Conservation (phyloP, 805 yeast species). For the Teunomyces tritomae region DNA sequence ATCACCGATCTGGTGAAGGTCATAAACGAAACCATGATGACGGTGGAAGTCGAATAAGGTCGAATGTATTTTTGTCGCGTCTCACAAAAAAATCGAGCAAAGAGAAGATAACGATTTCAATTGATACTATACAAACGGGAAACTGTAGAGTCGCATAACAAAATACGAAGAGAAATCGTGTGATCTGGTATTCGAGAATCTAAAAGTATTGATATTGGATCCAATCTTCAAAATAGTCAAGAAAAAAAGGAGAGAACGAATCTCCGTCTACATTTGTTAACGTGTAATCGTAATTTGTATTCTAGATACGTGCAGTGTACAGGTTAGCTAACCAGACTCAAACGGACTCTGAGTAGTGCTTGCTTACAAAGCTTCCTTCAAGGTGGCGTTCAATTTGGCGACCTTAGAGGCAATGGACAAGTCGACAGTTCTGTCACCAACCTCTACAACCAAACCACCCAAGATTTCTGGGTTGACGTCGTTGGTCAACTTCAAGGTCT, state of each 20-base stretch:
- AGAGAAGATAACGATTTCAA: slow-evolving; percentile 2
- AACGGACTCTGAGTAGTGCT: neutral
- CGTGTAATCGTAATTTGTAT: neutral
- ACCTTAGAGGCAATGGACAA: slow-evolving; percentile 82
- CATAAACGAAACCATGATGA: slow-evolving; percentile 3
- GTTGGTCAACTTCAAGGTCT: slow-evolving; percentile 81
- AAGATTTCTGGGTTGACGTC: slow-evolving; percentile 83
- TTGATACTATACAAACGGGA: neutral
- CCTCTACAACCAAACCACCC: slow-evolving; percentile 95
- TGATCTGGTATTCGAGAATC: neutral
- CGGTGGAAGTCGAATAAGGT: neutral
- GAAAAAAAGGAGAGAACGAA: too few species aligned
- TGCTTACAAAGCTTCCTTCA: slow-evolving; percentile 77
- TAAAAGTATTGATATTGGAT: neutral
- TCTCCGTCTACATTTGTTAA: neutral
- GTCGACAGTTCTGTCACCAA: slow-evolving; percentile 96
- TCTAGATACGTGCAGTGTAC: slow-evolving; percentile 4
- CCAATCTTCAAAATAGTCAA: neutral
- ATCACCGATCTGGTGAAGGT: slow-evolving; percentile 27
- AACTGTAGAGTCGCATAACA: neutral
- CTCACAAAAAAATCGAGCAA: neutral
- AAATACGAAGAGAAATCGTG: too few species aligned
- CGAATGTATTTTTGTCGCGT: neutral
- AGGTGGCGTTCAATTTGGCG: slow-evolving; percentile 82
- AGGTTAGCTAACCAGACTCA: neutral